phyloP scores from a whole-genome alignment of 257 asterid genomes.

The Asclepias syriaca region DNA sequence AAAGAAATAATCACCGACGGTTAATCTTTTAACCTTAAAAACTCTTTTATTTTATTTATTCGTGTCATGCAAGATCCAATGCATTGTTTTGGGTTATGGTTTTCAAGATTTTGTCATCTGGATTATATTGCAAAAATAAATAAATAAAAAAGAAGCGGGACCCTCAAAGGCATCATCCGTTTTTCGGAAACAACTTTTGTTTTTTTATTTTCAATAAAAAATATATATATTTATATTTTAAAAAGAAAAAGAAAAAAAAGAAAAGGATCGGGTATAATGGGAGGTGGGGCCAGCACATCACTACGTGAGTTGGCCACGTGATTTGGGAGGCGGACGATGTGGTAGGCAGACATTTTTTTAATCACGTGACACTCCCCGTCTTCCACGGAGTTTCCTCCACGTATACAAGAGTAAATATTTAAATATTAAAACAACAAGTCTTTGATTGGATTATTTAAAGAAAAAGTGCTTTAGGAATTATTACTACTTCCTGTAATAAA shows the following conservation, averaged over 20 bases:
- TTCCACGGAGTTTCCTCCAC: slow-evolving; percentile 42
- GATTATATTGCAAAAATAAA: background rate
- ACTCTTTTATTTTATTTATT: background rate
- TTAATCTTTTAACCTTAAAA: background rate
- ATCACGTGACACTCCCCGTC: slow-evolving; percentile 69
- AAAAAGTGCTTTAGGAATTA: background rate
- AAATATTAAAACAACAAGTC: background rate
- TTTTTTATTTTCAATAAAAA: background rate
- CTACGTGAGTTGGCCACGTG: slow-evolving; percentile 89
- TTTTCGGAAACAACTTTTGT: background rate
- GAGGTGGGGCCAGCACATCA: slow-evolving; percentile 36
- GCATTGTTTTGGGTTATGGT: background rate
- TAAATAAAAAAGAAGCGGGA: background rate
- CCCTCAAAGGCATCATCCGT: slow-evolving; percentile 6
- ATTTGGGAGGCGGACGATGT: slow-evolving; percentile 59
- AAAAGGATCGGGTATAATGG: slow-evolving; percentile 15
- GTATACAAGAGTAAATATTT: slow-evolving; percentile 15
- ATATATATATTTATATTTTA: background rate
- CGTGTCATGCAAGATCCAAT: slow-evolving; percentile 2
- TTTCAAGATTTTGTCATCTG: background rate
- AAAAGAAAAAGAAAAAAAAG: background rate
- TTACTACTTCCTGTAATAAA: slow-evolving; percentile 12
- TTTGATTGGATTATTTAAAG: slow-evolving; percentile 8
- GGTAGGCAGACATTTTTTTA: slow-evolving; percentile 45
- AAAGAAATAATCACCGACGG: background rate